These are phyloP conservation scores for Backusella mclennaniae DNA, from an alignment of 192 early-diverging fungal genomes.

Conservation along the genomic window DNA sequence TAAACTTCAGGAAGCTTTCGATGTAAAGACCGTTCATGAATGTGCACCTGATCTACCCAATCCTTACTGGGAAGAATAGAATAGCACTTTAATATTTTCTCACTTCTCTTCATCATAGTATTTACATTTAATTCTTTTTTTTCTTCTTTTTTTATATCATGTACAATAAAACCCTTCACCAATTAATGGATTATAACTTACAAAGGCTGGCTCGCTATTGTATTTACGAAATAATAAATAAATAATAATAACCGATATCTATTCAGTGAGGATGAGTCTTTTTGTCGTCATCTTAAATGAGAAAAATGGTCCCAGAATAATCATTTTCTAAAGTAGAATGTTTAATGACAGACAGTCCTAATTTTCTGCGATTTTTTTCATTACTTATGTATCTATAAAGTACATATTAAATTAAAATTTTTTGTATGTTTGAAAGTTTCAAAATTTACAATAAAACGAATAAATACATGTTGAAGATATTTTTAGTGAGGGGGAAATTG, in stretches of 20 bases:
- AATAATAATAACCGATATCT: neutral
- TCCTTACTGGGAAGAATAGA: constrained; percentile 37
- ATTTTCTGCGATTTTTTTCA: neutral
- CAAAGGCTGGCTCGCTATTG: neutral
- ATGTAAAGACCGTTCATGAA: constrained; percentile 33
- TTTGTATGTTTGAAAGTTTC: too few species aligned
- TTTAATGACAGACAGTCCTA: neutral
- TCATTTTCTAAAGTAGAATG: neutral
- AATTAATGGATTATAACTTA: neutral
- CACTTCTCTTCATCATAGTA: neutral
- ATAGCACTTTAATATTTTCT: neutral
- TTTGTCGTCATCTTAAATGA: neutral
- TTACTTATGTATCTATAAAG: too few species aligned
- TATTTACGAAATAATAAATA: neutral
- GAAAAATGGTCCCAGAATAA: neutral
- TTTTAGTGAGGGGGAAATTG: neutral
- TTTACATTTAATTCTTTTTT: neutral
- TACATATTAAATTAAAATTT: too few species aligned
- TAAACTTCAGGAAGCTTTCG: constrained; percentile 30
- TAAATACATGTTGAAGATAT: neutral
- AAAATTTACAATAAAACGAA: too few species aligned
- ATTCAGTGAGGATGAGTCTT: neutral
- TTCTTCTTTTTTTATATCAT: neutral
- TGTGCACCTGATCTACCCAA: constrained; percentile 33
- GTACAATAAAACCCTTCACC: neutral